Conservation (phyloP, 164 flowering plant genomes). For the Malania oleifera region DNA sequence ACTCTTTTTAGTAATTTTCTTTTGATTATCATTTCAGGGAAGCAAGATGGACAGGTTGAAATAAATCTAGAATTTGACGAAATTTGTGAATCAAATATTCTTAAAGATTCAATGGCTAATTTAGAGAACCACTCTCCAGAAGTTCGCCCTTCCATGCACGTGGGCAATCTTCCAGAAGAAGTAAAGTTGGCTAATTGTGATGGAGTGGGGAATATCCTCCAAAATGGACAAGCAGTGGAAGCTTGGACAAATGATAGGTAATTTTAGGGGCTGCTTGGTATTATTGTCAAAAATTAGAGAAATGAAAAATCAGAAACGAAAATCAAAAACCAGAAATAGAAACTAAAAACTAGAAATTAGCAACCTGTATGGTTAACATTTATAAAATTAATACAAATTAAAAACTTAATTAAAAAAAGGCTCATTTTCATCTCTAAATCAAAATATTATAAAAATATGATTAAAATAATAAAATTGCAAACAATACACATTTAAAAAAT, state of each 20-base stretch:
- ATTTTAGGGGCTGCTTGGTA: too few relatives aligned
- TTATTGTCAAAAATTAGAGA: too few relatives aligned
- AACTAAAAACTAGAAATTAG: too few relatives aligned
- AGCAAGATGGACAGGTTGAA: conserved; percentile 23
- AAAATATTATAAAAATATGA: too few relatives aligned
- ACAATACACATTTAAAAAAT: too few relatives aligned
- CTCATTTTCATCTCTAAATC: too few relatives aligned
- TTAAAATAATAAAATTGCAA: too few relatives aligned
- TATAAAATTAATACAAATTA: too few relatives aligned
- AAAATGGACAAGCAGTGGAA: conserved; percentile 27
- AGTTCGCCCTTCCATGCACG: conserved; percentile 28
- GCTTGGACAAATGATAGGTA: conserved; percentile 34
- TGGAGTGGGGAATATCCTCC: conserved; percentile 20
- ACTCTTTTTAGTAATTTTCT: background rate
- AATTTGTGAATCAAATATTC: background rate
- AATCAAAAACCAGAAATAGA: too few relatives aligned
- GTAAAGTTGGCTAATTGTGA: conserved; percentile 12
- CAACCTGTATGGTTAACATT: too few relatives aligned
- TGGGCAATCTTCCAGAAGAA: conserved; percentile 29
- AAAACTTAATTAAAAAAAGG: too few relatives aligned
- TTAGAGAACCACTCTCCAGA: conserved; percentile 7
- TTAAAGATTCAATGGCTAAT: conserved; percentile 6
- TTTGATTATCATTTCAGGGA: conserved; percentile 18
- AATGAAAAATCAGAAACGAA: too few relatives aligned
- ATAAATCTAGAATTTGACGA: conserved; percentile 9